phyloP scores from a whole-genome alignment of 352 stramenopile species.

The Pythium guiyangense region DNA sequence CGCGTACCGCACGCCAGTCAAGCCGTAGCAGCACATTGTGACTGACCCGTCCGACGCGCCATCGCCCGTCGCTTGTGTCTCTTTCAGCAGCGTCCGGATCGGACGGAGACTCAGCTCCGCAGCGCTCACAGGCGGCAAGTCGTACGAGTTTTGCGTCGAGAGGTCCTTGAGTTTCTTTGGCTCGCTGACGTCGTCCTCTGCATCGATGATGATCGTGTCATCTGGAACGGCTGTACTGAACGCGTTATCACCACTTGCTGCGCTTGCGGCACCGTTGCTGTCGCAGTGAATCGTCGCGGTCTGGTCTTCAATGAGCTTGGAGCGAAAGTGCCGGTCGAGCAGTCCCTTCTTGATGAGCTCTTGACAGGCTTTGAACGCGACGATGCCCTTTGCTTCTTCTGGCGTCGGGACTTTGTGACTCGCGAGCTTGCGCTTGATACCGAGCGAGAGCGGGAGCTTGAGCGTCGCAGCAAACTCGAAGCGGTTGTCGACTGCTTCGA shows the following conservation, averaged over 20 bases:
- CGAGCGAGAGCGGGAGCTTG: slow-evolving; percentile 46
- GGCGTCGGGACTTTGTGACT: slow-evolving; percentile 60
- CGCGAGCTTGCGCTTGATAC: slow-evolving; percentile 58
- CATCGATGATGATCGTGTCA: slow-evolving; percentile 28
- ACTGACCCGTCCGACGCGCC: slow-evolving; percentile 22
- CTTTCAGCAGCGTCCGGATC: slow-evolving; percentile 44
- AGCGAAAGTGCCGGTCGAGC: slow-evolving; percentile 68
- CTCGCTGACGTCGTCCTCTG: slow-evolving; percentile 8
- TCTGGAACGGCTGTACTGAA: no score
- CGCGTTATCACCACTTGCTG: no score
- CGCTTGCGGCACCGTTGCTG: no score
- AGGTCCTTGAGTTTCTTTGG: slow-evolving; percentile 47
- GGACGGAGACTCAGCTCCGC: slow-evolving; percentile 60
- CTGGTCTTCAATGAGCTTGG: slow-evolving; percentile 57
- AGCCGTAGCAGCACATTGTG: slow-evolving; percentile 78
- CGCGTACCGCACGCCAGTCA: slow-evolving; percentile 58
- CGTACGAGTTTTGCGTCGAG: slow-evolving; percentile 80
- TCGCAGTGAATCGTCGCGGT: slow-evolving; percentile 28
- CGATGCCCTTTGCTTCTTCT: slow-evolving; percentile 72
- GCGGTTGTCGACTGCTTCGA: slow-evolving; percentile 17
- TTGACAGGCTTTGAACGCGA: slow-evolving; percentile 76
- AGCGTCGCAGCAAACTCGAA: slow-evolving; percentile 69
- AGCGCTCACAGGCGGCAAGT: slow-evolving; percentile 76
- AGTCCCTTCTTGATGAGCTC: slow-evolving; percentile 64
- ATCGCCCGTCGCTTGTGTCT: not conserved